phyloP scores from a whole-genome alignment of 768 basidiomycete species.

The Mycena galericulata region DNA sequence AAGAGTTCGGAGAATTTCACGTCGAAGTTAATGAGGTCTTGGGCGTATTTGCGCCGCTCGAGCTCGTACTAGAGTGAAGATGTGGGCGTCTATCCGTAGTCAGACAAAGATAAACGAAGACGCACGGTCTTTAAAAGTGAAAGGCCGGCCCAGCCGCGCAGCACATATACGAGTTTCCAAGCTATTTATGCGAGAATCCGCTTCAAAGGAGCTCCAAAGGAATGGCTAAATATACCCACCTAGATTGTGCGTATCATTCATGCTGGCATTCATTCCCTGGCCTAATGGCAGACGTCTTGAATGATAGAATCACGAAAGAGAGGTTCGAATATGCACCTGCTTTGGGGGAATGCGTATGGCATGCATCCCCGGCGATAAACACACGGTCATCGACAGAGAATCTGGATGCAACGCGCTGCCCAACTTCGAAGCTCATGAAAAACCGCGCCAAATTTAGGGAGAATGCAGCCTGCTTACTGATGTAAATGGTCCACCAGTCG shows the following conservation, averaged over 20 bases:
- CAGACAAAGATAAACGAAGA: neutral
- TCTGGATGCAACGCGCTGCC: constrained; percentile 77
- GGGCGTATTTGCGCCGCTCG: constrained; percentile 76
- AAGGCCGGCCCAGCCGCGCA: constrained; percentile 64
- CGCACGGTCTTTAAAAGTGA: constrained; percentile 64
- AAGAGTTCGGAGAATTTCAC: constrained; percentile 73
- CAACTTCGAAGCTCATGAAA: constrained; percentile 56
- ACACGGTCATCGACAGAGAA: constrained; percentile 73
- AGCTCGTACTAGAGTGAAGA: constrained; percentile 65
- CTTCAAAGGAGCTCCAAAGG: neutral
- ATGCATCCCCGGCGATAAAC: constrained; percentile 84
- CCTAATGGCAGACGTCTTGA: constrained; percentile 50
- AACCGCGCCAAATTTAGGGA: too few species aligned
- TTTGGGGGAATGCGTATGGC: constrained; percentile 77
- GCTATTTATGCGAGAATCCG: constrained; percentile 42
- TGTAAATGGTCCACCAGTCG: constrained; percentile 83
- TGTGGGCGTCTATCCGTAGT: neutral
- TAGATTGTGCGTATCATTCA: constrained; percentile 82
- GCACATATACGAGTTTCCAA: constrained; percentile 72
- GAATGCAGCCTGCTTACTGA: constrained; percentile 56
- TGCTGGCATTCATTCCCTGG: constrained; percentile 84
- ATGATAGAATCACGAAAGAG: too few species aligned
- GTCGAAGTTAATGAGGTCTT: constrained; percentile 81
- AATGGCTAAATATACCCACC: constrained; percentile 49
- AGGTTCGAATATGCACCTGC: constrained; percentile 54